Base-by-base conservation (phyloP, 31 red algal genomes). In the Asparagopsis taxiformis region DNA sequence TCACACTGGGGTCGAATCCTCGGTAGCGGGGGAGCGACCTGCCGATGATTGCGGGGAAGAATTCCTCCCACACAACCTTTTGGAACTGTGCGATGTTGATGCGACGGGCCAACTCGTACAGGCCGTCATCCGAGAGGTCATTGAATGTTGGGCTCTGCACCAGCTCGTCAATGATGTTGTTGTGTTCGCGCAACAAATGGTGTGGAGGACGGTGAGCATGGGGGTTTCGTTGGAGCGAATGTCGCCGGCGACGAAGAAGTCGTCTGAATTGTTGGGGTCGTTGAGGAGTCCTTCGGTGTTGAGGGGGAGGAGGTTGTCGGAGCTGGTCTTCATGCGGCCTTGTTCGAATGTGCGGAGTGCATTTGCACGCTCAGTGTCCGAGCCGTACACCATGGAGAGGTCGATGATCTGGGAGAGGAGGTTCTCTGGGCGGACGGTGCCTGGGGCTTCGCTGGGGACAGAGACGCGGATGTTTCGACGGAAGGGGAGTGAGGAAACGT, bases 101-200 rank as follows among this genome's bases (percentile, higher is more conserved):
- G 36, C 50, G 19, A 21, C 66, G 66, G 17, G 66, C 66, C 16
- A 54, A n/a, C 28, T 52, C 22, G 46, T 26, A 70, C 0, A 60
- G 20, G 2, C 15, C 50, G 8, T 74, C 70, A 29, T 74, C 70
- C 3, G 31, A 23, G 15, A 22, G 57, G 0, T 58, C 51, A 7
- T 32, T 50, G 3, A 36, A 36, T 46, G 41, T 46, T 9, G 8
- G 41, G 20, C 23, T 24, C 19, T 24, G 23, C 28, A 35, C n/a
- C 15, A 74, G 33, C 0, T 19, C 29, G 21, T 59, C 70, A 51
- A 33, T 34, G 50, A 49, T 23, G 26, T 35, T 33, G 53, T 74
- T 74, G 70, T 74, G 70, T 2, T 49, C 50, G 48, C 70, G 70
- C 22, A 74, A 8, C 48, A 74, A 0, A 74, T 21, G 1, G 53